Conservation (phyloP, 768 basidiomycete species). For the Clavulina sp. region DNA sequence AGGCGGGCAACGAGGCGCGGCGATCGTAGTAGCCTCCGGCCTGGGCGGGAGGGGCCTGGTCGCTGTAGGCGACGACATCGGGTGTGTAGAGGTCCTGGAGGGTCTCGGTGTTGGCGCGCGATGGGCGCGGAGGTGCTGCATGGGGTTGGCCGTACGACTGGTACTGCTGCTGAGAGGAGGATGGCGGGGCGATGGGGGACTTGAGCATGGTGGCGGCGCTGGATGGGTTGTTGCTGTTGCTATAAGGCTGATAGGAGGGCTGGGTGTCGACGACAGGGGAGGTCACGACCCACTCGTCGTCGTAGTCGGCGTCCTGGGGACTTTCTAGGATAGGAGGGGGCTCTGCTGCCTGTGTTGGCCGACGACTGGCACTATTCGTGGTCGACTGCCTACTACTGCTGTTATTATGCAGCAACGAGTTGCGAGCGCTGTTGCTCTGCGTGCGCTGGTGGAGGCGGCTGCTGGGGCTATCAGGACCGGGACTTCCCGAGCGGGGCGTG, state of each 20-base stretch:
- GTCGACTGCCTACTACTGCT: neutral
- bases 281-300: no score
- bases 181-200: neutral
- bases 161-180: no score
- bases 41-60: no score
- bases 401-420: neutral
- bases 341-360: neutral
- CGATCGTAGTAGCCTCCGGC: no score
- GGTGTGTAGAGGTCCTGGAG: constrained; percentile 40
- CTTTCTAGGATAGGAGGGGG: neutral
- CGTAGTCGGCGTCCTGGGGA: neutral
- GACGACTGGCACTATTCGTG: no score
- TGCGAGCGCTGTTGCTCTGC: neutral
- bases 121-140: constrained; percentile 65
- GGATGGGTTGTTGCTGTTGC: no score
- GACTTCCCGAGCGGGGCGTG: no score
- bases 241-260: no score
- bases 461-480: no score
- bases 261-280: neutral
- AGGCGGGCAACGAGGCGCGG: constrained; percentile 3
- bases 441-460: neutral
- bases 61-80: neutral
- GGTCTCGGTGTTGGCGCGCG: constrained; percentile 68
- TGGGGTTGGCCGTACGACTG: no score
- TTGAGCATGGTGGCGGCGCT: no score